Conservation (phyloP, 202 grass and related monocot genomes). For the Panicum hallii region DNA sequence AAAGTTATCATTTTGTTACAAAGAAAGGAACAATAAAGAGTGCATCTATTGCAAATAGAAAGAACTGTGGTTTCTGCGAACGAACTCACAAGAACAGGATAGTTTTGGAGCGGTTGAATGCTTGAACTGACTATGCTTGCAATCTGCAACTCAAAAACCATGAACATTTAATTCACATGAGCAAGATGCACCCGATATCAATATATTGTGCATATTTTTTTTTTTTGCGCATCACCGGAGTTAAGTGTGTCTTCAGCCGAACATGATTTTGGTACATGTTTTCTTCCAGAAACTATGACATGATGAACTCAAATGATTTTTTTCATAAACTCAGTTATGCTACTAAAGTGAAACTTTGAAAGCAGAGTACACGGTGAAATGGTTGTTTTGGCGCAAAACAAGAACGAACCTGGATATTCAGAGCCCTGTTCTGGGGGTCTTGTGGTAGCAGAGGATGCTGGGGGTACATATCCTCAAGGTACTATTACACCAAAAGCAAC, state of each 20-base stretch:
- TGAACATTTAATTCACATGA: background rate
- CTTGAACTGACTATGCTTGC: slow-evolving; percentile 74
- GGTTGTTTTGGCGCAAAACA: background rate
- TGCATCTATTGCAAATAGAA: background rate
- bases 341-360: too few species aligned
- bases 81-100: slow-evolving; percentile 50
- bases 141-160: slow-evolving; percentile 50
- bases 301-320: too few species aligned
- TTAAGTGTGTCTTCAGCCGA: background rate
- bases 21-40: background rate
- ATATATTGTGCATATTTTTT: background rate
- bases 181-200: background rate
- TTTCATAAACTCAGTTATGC: too few species aligned
- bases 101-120: slow-evolving; percentile 75
- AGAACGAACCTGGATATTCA: slow-evolving; percentile 62
- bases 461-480: slow-evolving; percentile 75
- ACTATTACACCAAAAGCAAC: slow-evolving; percentile 47
- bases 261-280: background rate
- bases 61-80: background rate
- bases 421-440: slow-evolving; percentile 58
- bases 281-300: too few species aligned
- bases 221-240: too few species aligned
- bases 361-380: background rate
- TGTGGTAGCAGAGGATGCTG: slow-evolving; percentile 60
- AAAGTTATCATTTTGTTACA: background rate